These are phyloP conservation scores for Calendula officinalis DNA, from an alignment of 129 eudicot genomes.

Conservation along the genomic window DNA sequence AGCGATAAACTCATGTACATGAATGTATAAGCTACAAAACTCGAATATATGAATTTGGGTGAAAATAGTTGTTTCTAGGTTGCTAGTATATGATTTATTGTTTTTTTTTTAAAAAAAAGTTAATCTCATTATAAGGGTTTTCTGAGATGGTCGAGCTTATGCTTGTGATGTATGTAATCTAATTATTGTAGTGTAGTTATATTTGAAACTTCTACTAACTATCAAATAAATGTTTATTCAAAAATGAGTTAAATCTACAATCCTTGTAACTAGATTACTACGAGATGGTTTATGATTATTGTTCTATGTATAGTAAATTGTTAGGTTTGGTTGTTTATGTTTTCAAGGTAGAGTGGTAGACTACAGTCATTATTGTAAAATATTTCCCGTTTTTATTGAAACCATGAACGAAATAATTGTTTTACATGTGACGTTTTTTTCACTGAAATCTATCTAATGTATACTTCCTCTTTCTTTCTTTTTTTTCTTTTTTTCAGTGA, in stretches of 20 bases:
- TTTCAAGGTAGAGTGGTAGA: neutral
- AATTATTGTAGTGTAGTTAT: too few species aligned
- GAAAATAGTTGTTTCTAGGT: neutral
- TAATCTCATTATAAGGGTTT: too few species aligned
- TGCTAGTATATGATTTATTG: neutral
- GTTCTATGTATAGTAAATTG: slow-evolving; percentile 1
- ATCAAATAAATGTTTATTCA: too few species aligned
- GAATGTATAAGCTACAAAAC: neutral
- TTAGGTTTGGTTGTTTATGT: slow-evolving; percentile 7
- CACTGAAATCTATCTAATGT: slow-evolving; percentile 7
- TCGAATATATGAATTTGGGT: neutral
- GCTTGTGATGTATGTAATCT: too few species aligned
- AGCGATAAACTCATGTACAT: neutral
- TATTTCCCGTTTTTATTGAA: neutral
- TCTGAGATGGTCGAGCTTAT: too few species aligned
- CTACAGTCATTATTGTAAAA: slow-evolving; percentile 4
- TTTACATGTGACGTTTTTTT: slow-evolving; percentile 6
- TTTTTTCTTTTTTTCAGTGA: neutral
- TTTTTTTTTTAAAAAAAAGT: too few species aligned
- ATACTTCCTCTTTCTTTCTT: neutral
- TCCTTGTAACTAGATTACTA: neutral
- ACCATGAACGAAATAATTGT: neutral
- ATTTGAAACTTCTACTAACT: too few species aligned
- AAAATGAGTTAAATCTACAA: too few species aligned
- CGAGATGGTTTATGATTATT: slow-evolving; percentile 11